Percentiles rank a stretch among this genome's conserved stretches.
Evolutionary conservation across 257 asterid genomes (phyloP).

Genomic region (Dorcoceras hygrometricum): DNA sequence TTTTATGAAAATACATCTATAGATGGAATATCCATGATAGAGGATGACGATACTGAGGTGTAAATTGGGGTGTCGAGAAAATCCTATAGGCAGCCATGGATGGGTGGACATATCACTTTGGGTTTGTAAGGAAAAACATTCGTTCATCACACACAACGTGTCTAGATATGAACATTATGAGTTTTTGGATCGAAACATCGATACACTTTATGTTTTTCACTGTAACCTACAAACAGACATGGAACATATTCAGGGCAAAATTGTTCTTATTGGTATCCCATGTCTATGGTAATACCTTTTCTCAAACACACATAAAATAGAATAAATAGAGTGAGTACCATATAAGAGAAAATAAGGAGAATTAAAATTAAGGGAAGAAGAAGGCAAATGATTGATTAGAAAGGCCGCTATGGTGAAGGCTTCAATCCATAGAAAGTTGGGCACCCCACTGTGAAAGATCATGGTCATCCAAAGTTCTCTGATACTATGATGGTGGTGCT

Average conservation of each 20-base stretch:
- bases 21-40: not conserved
- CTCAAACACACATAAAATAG: not conserved
- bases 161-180: not conserved
- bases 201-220: constrained; percentile 1
- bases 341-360: too few relatives aligned
- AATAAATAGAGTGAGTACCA: too few relatives aligned
- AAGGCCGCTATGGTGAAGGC: too few relatives aligned
- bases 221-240: constrained; percentile 12
- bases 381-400: not conserved
- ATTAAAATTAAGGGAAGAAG: too few relatives aligned
- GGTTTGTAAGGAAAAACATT: not conserved
- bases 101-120: not conserved
- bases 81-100: not conserved
- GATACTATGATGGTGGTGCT: not conserved
- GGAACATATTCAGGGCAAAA: not conserved
- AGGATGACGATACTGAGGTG: not conserved
- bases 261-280: not conserved
- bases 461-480: constrained; percentile 7
- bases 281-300: not conserved
- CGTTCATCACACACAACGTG: constrained; percentile 1
- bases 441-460: too few relatives aligned
- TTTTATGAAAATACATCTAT: too few relatives aligned
- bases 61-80: not conserved
- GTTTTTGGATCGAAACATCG: not conserved
- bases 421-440: too few relatives aligned